phyloP scores from a whole-genome alignment of 2,329 filamentous ascomycete species.

The Alternaria hordeiaustralica region DNA sequence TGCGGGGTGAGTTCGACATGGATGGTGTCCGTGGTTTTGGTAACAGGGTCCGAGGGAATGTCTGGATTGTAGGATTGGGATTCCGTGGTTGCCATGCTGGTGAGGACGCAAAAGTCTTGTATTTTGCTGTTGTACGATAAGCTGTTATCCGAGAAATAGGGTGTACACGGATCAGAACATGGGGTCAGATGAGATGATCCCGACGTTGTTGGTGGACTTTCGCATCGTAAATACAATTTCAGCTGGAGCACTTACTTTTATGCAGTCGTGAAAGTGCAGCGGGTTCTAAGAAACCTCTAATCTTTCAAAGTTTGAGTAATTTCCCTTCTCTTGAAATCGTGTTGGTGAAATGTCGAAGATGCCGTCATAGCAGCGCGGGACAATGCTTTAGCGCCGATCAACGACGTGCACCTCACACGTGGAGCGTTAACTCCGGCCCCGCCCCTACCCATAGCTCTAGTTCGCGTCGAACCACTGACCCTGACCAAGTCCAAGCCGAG shows the following conservation, averaged over 20 bases:
- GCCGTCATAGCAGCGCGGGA: conserved; percentile 25
- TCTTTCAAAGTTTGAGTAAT: not conserved
- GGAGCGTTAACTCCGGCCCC: conserved; percentile 19
- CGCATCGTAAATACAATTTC: not conserved
- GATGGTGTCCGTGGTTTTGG: conserved; percentile 51
- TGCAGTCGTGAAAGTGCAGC: not conserved
- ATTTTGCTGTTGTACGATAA: not conserved
- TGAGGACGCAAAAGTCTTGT: not conserved
- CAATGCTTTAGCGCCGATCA: conserved; percentile 13
- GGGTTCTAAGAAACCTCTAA: not conserved
- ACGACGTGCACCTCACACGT: conserved; percentile 21
- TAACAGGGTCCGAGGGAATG: conserved; percentile 37
- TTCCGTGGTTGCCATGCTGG: conserved; percentile 37
- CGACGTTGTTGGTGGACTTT: not conserved
- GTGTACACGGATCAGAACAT: not conserved
- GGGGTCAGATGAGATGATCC: not conserved
- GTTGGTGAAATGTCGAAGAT: conserved; percentile 17
- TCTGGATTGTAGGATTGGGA: conserved; percentile 30
- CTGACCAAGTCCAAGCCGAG: not conserved
- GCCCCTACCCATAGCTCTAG: conserved; percentile 12
- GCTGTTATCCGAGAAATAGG: not conserved
- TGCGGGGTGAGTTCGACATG: conserved; percentile 73
- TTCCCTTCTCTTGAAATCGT: not conserved
- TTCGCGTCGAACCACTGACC: conserved; percentile 10
- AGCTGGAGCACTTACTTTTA: not conserved